These are phyloP conservation scores for Selaginella tamariscina DNA, from an alignment of 75 land plant species.

Conservation along the genomic window DNA sequence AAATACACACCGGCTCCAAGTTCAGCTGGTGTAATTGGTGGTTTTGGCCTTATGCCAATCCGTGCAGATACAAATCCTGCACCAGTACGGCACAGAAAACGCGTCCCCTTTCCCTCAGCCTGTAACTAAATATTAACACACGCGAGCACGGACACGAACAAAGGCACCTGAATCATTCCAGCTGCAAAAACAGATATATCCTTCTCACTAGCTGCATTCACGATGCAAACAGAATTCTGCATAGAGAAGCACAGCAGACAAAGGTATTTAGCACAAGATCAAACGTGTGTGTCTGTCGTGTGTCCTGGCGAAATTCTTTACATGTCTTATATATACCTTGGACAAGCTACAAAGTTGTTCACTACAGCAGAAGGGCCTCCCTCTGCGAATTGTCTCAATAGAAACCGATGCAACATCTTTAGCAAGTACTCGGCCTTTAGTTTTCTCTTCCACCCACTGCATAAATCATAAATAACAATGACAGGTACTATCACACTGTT, in stretches of 20 bases:
- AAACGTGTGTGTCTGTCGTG: too few relatives aligned
- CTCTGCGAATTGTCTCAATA: conserved; percentile 60
- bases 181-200: conserved; percentile 7
- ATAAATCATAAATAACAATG: too few relatives aligned
- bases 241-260: background rate
- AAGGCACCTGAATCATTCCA: conserved; percentile 10
- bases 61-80: background rate
- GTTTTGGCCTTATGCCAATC: background rate
- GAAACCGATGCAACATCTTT: conserved; percentile 62
- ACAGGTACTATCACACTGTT: too few relatives aligned
- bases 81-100: background rate
- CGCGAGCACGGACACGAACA: background rate
- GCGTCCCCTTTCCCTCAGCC: conserved; percentile 3
- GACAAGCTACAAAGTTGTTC: conserved; percentile 53
- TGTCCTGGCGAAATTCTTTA: too few relatives aligned
- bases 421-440: conserved; percentile 51
- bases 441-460: conserved; percentile 99
- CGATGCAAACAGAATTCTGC: background rate
- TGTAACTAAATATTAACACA: background rate
- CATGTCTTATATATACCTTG: too few relatives aligned
- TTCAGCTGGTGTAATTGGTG: background rate
- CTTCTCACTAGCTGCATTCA: conserved; percentile 9
- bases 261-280: too few relatives aligned
- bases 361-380: conserved; percentile 84
- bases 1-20: too few relatives aligned